phyloP scores from a whole-genome alignment of 2,329 filamentous ascomycete species.

The Alternaria novae-zelandiae region DNA sequence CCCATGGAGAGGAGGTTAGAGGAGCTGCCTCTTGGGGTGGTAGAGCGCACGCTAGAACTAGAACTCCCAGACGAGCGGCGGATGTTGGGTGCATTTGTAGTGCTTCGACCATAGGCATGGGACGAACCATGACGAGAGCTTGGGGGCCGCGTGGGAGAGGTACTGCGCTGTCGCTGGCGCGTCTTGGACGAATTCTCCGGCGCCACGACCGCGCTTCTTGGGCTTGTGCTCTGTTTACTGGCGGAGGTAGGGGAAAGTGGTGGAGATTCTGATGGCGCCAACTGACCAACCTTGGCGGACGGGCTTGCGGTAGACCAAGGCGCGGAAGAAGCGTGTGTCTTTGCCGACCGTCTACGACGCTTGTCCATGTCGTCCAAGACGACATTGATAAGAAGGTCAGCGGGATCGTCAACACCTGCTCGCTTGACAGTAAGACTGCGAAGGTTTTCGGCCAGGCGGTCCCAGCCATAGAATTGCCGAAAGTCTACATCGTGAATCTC shows the following conservation, averaged over 20 bases:
- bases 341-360: conserved; percentile 84
- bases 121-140: conserved; percentile 76
- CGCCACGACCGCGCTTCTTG: conserved; percentile 56
- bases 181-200: conserved; percentile 63
- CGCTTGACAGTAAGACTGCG: conserved; percentile 88
- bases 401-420: conserved; percentile 85
- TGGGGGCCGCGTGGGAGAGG: conserved; percentile 78
- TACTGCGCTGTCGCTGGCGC: conserved; percentile 68
- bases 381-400: conserved; percentile 88
- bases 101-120: conserved; percentile 67
- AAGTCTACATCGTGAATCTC: conserved; percentile 97
- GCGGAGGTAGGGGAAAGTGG: conserved; percentile 48
- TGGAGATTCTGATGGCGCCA: conserved; percentile 71
- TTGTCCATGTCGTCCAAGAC: conserved; percentile 97
- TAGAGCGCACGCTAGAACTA: conserved; percentile 72
- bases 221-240: conserved; percentile 58
- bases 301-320: conserved; percentile 71
- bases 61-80: conserved; percentile 92
- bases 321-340: conserved; percentile 78
- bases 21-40: conserved; percentile 68
- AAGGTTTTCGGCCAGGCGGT: conserved; percentile 88
- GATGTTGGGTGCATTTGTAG: conserved; percentile 65
- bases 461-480: conserved; percentile 96
- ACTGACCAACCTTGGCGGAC: conserved; percentile 68
- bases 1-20: conserved; percentile 77